Evolutionary conservation across 805 yeast genomes (phyloP), one percentile per base, ranked within the genome.

Genomic region (Wickerhamomyces chambardii): DNA sequence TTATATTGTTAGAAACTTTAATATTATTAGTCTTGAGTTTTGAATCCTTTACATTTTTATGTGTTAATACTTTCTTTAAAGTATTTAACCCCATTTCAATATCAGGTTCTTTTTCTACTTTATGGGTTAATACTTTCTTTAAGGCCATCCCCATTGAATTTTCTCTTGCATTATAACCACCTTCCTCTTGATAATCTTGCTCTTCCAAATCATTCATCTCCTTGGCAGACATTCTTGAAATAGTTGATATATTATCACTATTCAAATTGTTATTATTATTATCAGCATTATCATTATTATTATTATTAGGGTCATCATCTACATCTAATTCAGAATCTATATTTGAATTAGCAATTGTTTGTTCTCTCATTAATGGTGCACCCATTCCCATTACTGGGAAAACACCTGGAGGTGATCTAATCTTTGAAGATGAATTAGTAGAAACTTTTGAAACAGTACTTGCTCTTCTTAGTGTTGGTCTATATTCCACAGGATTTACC

Each of bases 341-440:
- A 45, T 47, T 45, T 9, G 63, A 44, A 19, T 63, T 60, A 4
- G 85, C 85, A 36, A 82, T 75, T 0, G 78, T 63, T 31, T 58
- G 59, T 45, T 82, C 89, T 36, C 70, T 59, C 19, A 55, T 57
- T 29, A 72, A 52, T 3, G 90, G 82, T 10, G 63, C 65, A 1
- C 84, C 87, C 90, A 83, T 81, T 2, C 84, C 90, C 45, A 65
- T 64, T 2, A 83, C 89, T 0, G 94, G 92, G 57, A 82, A 83
- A 1, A 82, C 87, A 40, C 85, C 85, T 18, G 73, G 73, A 4
- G 90, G 94, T 2, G 87, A 78, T 42, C 73, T 56, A 6, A 57
- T 35, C 7, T 32, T 16, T 5, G 29, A 24, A 3, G 45, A 44
- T n/a, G n/a, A n/a, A n/a, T n/a, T n/a, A n/a, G n/a, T n/a, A n/a